These are phyloP conservation scores for Chlorophyllum brunneum DNA, from an alignment of 768 basidiomycete species.

Conservation along the genomic window DNA sequence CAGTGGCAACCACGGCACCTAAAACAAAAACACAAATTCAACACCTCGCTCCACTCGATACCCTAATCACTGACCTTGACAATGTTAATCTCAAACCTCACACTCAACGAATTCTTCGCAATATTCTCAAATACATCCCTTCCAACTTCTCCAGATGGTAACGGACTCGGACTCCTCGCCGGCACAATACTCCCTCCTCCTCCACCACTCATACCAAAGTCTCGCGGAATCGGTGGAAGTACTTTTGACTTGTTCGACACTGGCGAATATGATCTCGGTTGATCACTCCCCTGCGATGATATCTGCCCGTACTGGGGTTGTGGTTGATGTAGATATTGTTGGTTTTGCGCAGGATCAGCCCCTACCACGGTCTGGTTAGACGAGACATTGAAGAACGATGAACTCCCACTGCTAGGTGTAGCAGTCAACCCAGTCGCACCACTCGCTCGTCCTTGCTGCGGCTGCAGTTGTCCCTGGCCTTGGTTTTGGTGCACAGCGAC, in stretches of 20 bases:
- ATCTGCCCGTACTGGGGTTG: slow-evolving; percentile 18
- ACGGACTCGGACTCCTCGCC: slow-evolving; percentile 44
- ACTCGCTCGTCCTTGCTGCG: slow-evolving; percentile 32
- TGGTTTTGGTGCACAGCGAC: slow-evolving; percentile 18
- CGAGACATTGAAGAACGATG: slow-evolving; percentile 82
- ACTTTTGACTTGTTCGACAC: slow-evolving; percentile 53
- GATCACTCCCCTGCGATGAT: slow-evolving; percentile 5
- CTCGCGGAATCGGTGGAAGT: slow-evolving; percentile 78
- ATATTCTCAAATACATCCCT: slow-evolving; percentile 68
- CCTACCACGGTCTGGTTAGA: slow-evolving; percentile 40
- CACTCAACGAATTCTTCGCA: slow-evolving; percentile 75
- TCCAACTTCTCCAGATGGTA: slow-evolving; percentile 66
- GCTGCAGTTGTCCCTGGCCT: slow-evolving; percentile 21
- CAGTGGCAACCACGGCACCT: slow-evolving; percentile 92
- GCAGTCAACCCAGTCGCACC: slow-evolving; percentile 49
- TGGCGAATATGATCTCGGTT: slow-evolving; percentile 34
- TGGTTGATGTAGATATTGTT: slow-evolving; percentile 1
- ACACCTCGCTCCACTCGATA: background rate
- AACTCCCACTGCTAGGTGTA: slow-evolving; percentile 74
- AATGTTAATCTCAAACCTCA: slow-evolving; percentile 95
- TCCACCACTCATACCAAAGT: slow-evolving; percentile 36
- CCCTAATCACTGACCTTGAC: slow-evolving; percentile 65
- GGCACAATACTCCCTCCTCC: slow-evolving; percentile 24
- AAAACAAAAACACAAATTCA: slow-evolving; percentile 8
- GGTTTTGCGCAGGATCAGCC: slow-evolving; percentile 15